These are phyloP conservation scores for Botrytis fragariae DNA, from an alignment of 2,329 filamentous ascomycete species.

Conservation along the genomic window DNA sequence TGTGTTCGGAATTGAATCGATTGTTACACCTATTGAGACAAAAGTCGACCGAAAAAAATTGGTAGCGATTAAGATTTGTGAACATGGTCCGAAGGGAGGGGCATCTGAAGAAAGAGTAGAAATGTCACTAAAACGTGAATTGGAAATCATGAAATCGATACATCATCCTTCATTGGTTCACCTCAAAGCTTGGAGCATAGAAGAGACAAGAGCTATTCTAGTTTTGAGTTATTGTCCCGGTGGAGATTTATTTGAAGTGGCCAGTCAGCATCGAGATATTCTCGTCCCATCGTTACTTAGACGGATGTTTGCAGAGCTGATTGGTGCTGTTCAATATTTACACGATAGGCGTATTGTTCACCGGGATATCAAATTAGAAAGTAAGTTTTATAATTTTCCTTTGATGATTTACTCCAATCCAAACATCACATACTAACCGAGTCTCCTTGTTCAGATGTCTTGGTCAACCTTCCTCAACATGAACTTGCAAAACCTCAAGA, in stretches of 20 bases:
- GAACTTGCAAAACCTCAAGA: constrained; percentile 65
- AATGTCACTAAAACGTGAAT: constrained; percentile 87
- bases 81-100: constrained; percentile 89
- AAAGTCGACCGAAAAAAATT: constrained; percentile 70
- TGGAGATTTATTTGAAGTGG: constrained; percentile 91
- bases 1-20: constrained; percentile 34
- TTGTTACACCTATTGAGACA: constrained; percentile 36
- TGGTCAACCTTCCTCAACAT: constrained; percentile 75
- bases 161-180: constrained; percentile 88
- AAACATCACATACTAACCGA: not conserved
- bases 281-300: constrained; percentile 69
- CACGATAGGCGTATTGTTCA: constrained; percentile 87
- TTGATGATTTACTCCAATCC: not conserved
- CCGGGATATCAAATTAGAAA: constrained; percentile 97
- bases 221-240: constrained; percentile 91
- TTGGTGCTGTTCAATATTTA: constrained; percentile 81
- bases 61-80: constrained; percentile 92
- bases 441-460: constrained; percentile 61
- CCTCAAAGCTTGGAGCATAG: constrained; percentile 86
- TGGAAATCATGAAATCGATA: constrained; percentile 87
- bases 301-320: constrained; percentile 85
- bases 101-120: constrained; percentile 92
- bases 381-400: constrained; percentile 51
- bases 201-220: constrained; percentile 76
- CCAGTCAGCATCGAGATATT: constrained; percentile 66